Conservation (phyloP, 2,329 filamentous ascomycete species). For the Rasamsonia emersonii region DNA sequence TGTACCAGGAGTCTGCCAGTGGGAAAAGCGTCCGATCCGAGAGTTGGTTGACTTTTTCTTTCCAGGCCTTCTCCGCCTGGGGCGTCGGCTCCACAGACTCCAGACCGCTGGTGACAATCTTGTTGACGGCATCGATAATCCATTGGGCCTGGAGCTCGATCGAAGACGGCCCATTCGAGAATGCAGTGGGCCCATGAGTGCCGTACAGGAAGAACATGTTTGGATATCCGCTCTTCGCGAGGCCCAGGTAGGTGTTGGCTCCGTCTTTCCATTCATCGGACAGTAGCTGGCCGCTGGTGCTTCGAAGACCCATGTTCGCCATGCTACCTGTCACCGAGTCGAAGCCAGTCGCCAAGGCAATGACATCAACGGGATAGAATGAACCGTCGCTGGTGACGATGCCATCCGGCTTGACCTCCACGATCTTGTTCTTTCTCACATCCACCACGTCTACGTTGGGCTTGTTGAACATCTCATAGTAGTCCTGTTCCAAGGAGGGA, state of each 20-base stretch:
- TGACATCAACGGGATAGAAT: slow-evolving; percentile 28
- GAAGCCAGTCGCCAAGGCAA: slow-evolving; percentile 36
- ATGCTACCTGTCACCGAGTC: slow-evolving; percentile 32
- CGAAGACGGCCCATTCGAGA: slow-evolving; percentile 48
- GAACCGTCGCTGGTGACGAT: slow-evolving; percentile 32
- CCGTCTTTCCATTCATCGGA: slow-evolving; percentile 28
- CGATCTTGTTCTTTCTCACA: slow-evolving; percentile 35
- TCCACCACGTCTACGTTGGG: slow-evolving; percentile 41
- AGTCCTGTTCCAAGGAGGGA: slow-evolving; percentile 40
- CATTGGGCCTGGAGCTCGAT: slow-evolving; percentile 50
- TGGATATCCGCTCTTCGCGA: slow-evolving; percentile 33
- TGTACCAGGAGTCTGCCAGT: slow-evolving; percentile 37
- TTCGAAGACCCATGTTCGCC: slow-evolving; percentile 23
- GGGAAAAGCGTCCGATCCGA: slow-evolving; percentile 43
- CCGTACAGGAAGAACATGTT: slow-evolving; percentile 25
- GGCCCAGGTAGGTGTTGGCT: slow-evolving; percentile 33
- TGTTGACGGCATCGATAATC: slow-evolving; percentile 44
- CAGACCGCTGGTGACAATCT: slow-evolving; percentile 39
- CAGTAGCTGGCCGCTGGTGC: slow-evolving; percentile 19
- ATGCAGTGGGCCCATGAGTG: slow-evolving; percentile 36
- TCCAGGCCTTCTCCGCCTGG: slow-evolving; percentile 43
- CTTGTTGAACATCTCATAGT: slow-evolving; percentile 43
- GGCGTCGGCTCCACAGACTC: slow-evolving; percentile 44
- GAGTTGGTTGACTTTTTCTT: slow-evolving; percentile 38
- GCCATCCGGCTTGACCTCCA: slow-evolving; percentile 29